phyloP scores from a whole-genome alignment of 164 flowering plant genomes.

The Sedum album region DNA sequence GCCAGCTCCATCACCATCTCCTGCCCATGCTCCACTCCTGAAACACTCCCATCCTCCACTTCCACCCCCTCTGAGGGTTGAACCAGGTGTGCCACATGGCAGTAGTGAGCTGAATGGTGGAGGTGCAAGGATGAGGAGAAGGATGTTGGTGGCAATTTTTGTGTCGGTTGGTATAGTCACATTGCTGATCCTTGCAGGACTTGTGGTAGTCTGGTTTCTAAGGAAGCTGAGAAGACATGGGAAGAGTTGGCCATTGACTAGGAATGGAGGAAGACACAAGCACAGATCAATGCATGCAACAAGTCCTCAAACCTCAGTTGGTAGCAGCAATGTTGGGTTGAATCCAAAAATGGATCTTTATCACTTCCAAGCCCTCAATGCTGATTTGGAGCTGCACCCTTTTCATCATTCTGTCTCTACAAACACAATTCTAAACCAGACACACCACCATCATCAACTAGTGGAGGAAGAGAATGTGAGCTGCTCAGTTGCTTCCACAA shows the following conservation, averaged over 20 bases:
- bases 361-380: slow-evolving; percentile 34
- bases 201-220: slow-evolving; percentile 36
- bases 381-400: slow-evolving; percentile 28
- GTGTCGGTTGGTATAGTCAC: slow-evolving; percentile 37
- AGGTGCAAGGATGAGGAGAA: slow-evolving; percentile 14
- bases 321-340: slow-evolving; percentile 46
- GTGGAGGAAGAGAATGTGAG: slow-evolving; percentile 15
- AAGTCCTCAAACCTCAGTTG: slow-evolving; percentile 24
- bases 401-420: slow-evolving; percentile 10
- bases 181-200: slow-evolving; percentile 21
- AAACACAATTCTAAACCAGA: slow-evolving; percentile 14
- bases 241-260: slow-evolving; percentile 17
- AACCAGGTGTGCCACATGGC: slow-evolving; percentile 12
- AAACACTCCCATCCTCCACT: slow-evolving; percentile 26
- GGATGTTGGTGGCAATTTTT: slow-evolving; percentile 34
- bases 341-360: slow-evolving; percentile 58
- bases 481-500: slow-evolving; percentile 18
- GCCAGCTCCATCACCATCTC: slow-evolving; percentile 19
- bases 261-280: slow-evolving; percentile 13
- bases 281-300: slow-evolving; percentile 27
- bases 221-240: slow-evolving; percentile 24
- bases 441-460: slow-evolving; percentile 9
- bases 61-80: slow-evolving; percentile 10
- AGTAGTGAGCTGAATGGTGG: slow-evolving; percentile 6
- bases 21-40: slow-evolving; percentile 27